Conservation (phyloP, 2,329 filamentous ascomycete species). For the Blastomyces gilchristii region DNA sequence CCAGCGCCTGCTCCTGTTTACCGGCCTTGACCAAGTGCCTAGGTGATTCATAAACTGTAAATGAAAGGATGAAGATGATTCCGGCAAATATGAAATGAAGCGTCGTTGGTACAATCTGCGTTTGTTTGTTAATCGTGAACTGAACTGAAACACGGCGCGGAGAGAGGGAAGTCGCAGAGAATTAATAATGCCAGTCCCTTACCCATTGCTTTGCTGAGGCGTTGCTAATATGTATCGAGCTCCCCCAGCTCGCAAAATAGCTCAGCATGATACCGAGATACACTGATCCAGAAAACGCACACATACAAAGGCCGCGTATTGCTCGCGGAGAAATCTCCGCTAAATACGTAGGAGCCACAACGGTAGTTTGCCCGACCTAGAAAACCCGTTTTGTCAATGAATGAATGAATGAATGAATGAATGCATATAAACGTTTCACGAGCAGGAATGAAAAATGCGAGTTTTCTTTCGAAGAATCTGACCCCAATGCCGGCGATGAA, state of each 20-base stretch:
- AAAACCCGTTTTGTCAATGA: not conserved
- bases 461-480: not conserved
- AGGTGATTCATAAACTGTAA: slow-evolving; percentile 60
- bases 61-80: slow-evolving; percentile 59
- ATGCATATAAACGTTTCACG: not conserved
- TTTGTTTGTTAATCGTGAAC: not conserved
- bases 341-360: slow-evolving; percentile 55
- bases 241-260: slow-evolving; percentile 64
- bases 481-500: slow-evolving; percentile 36
- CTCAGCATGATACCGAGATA: slow-evolving; percentile 69
- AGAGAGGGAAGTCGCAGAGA: slow-evolving; percentile 4
- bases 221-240: slow-evolving; percentile 41
- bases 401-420: not conserved
- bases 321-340: slow-evolving; percentile 61
- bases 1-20: slow-evolving; percentile 40
- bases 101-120: slow-evolving; percentile 51
- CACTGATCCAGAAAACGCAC: slow-evolving; percentile 59
- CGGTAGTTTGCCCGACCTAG: slow-evolving; percentile 32
- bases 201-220: slow-evolving; percentile 42
- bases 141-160: not conserved
- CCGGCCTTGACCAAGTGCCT: slow-evolving; percentile 59
- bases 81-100: slow-evolving; percentile 69
- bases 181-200: not conserved
- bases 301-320: slow-evolving; percentile 63
- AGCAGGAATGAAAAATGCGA: not conserved